phyloP scores from a whole-genome alignment of 345 rosid species.

The Salix purpurea region DNA sequence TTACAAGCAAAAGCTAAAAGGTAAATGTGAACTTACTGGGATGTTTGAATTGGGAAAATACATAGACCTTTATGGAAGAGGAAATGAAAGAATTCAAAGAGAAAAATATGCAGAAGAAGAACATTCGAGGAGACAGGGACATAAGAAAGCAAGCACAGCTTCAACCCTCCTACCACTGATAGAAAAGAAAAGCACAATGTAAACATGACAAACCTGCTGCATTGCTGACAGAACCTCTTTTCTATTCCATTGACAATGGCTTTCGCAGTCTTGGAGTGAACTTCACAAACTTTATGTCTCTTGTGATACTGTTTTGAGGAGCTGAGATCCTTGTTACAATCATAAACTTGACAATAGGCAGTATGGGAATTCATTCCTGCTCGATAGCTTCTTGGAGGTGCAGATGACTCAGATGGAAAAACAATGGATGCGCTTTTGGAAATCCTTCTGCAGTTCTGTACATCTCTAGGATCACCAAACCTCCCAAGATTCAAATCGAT shows the following conservation, averaged over 20 bases:
- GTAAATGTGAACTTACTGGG: neutral
- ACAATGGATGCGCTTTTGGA: neutral
- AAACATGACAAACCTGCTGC: constrained; percentile 42
- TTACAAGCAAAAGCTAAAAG: neutral
- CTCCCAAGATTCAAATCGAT: constrained; percentile 73
- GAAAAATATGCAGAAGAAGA: too few species aligned
- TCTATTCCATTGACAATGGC: constrained; percentile 51
- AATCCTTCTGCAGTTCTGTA: constrained; percentile 10
- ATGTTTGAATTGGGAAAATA: neutral
- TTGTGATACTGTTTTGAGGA: constrained; percentile 54
- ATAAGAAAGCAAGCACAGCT: too few species aligned
- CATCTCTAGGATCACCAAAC: constrained; percentile 40
- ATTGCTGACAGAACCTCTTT: constrained; percentile 64
- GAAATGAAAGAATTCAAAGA: neutral
- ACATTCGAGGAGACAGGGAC: too few species aligned
- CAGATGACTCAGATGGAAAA: constrained; percentile 10
- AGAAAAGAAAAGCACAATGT: neutral
- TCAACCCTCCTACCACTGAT: too few species aligned
- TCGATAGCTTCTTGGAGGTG: constrained; percentile 11
- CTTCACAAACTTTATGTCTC: constrained; percentile 57
- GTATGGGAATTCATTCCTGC: constrained; percentile 21
- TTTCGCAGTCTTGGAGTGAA: constrained; percentile 50
- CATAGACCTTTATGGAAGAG: neutral
- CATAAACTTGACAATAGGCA: constrained; percentile 51
- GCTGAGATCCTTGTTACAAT: constrained; percentile 51